phyloP scores from a whole-genome alignment of 352 stramenopile species.

The Plasmopara viticola region DNA sequence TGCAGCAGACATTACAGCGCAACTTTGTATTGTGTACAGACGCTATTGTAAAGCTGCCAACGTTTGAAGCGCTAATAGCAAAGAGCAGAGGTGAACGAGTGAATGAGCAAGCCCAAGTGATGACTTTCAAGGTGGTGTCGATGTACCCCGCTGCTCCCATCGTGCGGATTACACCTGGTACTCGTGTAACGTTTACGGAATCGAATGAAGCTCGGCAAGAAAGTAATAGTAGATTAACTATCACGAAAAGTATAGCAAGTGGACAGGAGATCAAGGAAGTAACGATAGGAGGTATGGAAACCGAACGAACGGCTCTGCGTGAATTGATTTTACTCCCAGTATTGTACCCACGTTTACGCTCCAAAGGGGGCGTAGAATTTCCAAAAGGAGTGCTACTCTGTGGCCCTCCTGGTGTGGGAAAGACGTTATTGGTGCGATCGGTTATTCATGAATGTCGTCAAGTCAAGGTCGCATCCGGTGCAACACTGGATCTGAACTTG shows the following conservation, averaged over 20 bases:
- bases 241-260: not conserved
- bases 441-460: conserved; percentile 52
- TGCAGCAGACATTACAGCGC: conserved; percentile 52
- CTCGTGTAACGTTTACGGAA: conserved; percentile 51
- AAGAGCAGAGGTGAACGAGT: conserved; percentile 10
- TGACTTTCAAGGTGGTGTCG: conserved; percentile 42
- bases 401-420: conserved; percentile 71
- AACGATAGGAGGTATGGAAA: conserved; percentile 60
- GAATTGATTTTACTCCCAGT: conserved; percentile 72
- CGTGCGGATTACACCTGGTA: conserved; percentile 31
- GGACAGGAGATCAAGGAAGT: conserved; percentile 7
- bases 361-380: conserved; percentile 49
- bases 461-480: conserved; percentile 19
- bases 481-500: conserved; percentile 36
- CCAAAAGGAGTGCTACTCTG: conserved; percentile 68
- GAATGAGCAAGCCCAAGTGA: conserved; percentile 2
- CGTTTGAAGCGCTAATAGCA: conserved; percentile 18
- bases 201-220: conserved; percentile 2
- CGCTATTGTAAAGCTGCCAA: conserved; percentile 37
- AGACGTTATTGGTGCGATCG: conserved; percentile 74
- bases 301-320: conserved; percentile 46
- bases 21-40: conserved; percentile 35
- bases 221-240: not conserved
- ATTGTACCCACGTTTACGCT: conserved; percentile 23
- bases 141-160: conserved; percentile 37